Percentiles rank a stretch among this genome's conserved stretches.
These are phyloP conservation scores for Beauveria varroae DNA, from an alignment of 2,329 filamentous ascomycete species.

Conservation along the genomic window DNA sequence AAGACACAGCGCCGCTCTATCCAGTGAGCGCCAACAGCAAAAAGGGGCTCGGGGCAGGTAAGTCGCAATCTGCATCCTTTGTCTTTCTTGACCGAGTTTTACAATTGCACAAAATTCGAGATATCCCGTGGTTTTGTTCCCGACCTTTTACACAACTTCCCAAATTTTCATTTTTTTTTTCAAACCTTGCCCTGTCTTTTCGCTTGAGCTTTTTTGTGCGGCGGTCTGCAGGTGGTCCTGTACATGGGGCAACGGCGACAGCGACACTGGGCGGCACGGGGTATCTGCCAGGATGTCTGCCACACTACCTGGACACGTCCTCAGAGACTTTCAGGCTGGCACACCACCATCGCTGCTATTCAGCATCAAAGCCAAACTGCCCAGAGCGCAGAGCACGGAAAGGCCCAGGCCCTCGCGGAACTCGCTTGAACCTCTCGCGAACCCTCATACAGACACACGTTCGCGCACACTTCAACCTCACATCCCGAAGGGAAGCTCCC, in stretches of 20 bases:
- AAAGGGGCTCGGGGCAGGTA: conserved; percentile 4
- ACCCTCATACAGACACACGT: background rate
- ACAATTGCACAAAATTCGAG: background rate
- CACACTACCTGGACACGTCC: background rate
- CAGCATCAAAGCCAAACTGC: background rate
- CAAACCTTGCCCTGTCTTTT: background rate
- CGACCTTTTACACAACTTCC: background rate
- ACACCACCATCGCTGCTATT: background rate
- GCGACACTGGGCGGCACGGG: background rate
- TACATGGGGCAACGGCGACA: background rate
- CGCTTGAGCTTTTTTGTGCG: conserved; percentile 9
- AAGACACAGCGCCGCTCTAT: background rate
- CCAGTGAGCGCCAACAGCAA: background rate
- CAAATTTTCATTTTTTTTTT: background rate
- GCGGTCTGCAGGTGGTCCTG: conserved; percentile 4
- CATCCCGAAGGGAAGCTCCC: background rate
- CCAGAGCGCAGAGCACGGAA: background rate
- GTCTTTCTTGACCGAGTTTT: background rate
- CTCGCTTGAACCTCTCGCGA: background rate
- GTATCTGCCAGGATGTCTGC: background rate
- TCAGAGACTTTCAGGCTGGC: background rate
- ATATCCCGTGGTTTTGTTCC: background rate
- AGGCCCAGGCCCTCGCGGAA: background rate
- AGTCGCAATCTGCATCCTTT: background rate
- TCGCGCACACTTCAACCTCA: background rate